Evolutionary conservation across 2,329 filamentous ascomycete genomes (phyloP).

Genomic region (Colletotrichum sp.): DNA sequence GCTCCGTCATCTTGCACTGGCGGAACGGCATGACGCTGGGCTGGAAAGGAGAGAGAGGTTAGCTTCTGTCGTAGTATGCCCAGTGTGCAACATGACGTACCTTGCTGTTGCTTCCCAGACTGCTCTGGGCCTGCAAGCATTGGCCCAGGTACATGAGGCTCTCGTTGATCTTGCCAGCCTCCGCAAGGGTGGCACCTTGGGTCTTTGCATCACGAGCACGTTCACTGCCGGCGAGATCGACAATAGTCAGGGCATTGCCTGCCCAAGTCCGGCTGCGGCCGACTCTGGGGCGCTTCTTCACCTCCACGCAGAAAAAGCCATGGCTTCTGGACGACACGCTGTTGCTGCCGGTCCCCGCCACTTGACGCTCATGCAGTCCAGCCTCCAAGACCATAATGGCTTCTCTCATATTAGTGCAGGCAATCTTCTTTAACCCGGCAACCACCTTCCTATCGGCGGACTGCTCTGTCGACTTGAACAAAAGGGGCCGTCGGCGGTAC

Average conservation of each 20-base stretch:
- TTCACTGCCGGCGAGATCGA: slow-evolving; percentile 93
- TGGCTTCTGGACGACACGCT: slow-evolving; percentile 92
- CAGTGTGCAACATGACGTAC: slow-evolving; percentile 45
- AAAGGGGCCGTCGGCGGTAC: slow-evolving; percentile 75
- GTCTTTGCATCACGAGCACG: slow-evolving; percentile 93
- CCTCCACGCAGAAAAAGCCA: slow-evolving; percentile 94
- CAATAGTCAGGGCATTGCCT: slow-evolving; percentile 82
- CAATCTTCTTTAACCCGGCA: slow-evolving; percentile 86
- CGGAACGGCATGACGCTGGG: slow-evolving; percentile 78
- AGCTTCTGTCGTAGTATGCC: background rate
- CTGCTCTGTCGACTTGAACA: slow-evolving; percentile 91
- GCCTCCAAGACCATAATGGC: slow-evolving; percentile 90
- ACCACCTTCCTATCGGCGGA: slow-evolving; percentile 95
- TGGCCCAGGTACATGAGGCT: slow-evolving; percentile 98
- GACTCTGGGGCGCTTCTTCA: slow-evolving; percentile 74
- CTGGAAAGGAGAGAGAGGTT: slow-evolving; percentile 39
- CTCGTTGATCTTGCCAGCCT: slow-evolving; percentile 98
- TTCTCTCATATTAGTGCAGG: slow-evolving; percentile 82
- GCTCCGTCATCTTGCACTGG: slow-evolving; percentile 84
- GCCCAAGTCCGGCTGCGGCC: slow-evolving; percentile 67
- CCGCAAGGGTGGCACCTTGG: slow-evolving; percentile 86
- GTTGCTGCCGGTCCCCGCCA: slow-evolving; percentile 91
- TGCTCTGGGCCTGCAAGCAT: slow-evolving; percentile 93
- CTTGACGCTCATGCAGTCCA: slow-evolving; percentile 83
- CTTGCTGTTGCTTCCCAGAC: slow-evolving; percentile 75